Base-by-base conservation (phyloP, 176 grass and related monocot species). In the Tuctoria greenei region DNA sequence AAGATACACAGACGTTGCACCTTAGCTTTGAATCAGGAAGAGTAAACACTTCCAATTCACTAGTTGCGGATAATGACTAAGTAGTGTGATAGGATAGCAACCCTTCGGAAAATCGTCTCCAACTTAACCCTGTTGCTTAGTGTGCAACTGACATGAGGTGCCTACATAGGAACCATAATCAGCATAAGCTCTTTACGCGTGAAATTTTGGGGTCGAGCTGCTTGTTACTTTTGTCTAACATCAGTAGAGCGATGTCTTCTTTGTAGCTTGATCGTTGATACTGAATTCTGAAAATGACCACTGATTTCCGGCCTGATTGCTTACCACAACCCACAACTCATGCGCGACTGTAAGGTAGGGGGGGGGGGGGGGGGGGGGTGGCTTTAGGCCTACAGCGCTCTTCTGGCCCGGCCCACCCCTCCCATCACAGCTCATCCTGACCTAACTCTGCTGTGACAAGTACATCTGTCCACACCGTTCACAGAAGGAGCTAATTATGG, bases 231-330 rank as follows among this genome's bases (percentile, higher is more conserved):
- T 6, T n/a, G 38, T 59, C 73, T 14, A 3, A 20, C 38, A 23
- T 57, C 78, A 17, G 49, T 82, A 66, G 52, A 58, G 39, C 8
- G 57, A 49, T 11, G 28, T 8, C 8, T 46, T 58, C 27, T 64
- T 54, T 15, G 61, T 23, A 18, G 47, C 27, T 17, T 23, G n/a
- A n/a, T n/a, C n/a, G n/a, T n/a, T n/a, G 23, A 67, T 31, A 21
- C 0, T 18, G 46, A 60, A 56, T 50, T 21, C 0, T 20, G 79
- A 61, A 55, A 51, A 25, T 15, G 74, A 87, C 51, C 42, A 36
- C 1, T 62, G 74, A 83, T 83, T 67, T 83, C 13, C 44, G 63
- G 74, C 11, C n/a, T 18, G n/a, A 87, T 78, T 82, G 59, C 78
- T 58, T 78, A 66, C 31, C 31, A 31, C 31, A 31, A 31, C 31